These are phyloP conservation scores for Fusarium torulosum DNA, from an alignment of 2,329 filamentous ascomycete species.

Conservation along the genomic window DNA sequence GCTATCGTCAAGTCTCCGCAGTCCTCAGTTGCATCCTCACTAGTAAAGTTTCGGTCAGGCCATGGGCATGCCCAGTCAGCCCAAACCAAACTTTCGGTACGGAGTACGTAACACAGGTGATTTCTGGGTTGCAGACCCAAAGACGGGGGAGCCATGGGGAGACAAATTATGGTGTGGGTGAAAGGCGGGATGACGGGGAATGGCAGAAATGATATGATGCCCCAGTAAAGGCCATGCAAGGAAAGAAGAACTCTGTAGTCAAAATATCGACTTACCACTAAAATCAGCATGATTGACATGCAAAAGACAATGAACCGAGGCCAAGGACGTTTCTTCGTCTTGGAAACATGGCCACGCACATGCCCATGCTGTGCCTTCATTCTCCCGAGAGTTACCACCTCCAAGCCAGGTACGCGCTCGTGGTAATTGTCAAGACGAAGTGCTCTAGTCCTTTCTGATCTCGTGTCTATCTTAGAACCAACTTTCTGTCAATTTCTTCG, in stretches of 20 bases:
- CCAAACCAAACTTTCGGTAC: constrained; percentile 40
- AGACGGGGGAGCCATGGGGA: constrained; percentile 35
- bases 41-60: constrained; percentile 40
- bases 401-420: constrained; percentile 11
- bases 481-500: background rate
- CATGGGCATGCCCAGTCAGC: constrained; percentile 32
- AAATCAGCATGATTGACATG: constrained; percentile 33
- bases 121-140: constrained; percentile 24
- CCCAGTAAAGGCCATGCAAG: constrained; percentile 19
- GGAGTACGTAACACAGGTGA: constrained; percentile 21
- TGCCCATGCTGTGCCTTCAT: constrained; percentile 33
- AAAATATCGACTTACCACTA: constrained; percentile 43
- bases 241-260: constrained; percentile 7
- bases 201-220: constrained; percentile 37
- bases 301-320: constrained; percentile 22
- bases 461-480: constrained; percentile 24
- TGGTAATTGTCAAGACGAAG: constrained; percentile 12
- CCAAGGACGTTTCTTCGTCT: constrained; percentile 28
- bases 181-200: constrained; percentile 40
- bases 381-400: constrained; percentile 21
- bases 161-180: constrained; percentile 34
- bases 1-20: constrained; percentile 25
- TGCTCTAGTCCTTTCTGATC: constrained; percentile 15
- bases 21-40: constrained; percentile 10
- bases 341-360: constrained; percentile 28